phyloP scores from a whole-genome alignment of 2,329 filamentous ascomycete genomes.

The Diplodia intermedia region DNA sequence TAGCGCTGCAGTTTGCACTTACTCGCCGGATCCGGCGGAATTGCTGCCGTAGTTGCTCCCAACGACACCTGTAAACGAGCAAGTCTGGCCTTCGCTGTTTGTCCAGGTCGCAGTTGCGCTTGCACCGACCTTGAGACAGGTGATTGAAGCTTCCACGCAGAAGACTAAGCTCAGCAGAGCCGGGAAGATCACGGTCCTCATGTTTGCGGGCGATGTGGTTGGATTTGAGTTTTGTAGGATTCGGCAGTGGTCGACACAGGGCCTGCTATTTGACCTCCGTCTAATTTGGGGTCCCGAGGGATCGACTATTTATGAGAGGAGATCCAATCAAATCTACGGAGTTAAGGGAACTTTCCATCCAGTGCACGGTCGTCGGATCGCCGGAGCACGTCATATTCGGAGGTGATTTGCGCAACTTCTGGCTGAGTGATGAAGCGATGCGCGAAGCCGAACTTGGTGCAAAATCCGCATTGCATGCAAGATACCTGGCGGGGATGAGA shows the following conservation, averaged over 20 bases:
- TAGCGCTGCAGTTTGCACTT: constrained; percentile 36
- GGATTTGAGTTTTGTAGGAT: background rate
- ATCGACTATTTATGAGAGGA: background rate
- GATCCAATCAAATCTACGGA: background rate
- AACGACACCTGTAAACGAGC: constrained; percentile 54
- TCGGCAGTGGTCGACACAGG: background rate
- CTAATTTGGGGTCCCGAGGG: background rate
- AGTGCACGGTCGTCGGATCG: constrained; percentile 15
- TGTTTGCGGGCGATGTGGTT: background rate
- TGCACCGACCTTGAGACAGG: constrained; percentile 50
- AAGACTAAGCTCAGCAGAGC: constrained; percentile 16
- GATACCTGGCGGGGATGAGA: background rate
- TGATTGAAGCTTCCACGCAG: constrained; percentile 41
- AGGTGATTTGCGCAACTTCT: constrained; percentile 1
- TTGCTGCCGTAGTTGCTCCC: constrained; percentile 59
- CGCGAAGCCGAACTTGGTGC: background rate
- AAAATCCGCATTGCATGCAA: background rate
- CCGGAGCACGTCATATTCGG: constrained; percentile 19
- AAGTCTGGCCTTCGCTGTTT: constrained; percentile 52
- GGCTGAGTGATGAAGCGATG: background rate
- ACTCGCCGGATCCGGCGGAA: constrained; percentile 54
- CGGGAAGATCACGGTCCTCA: constrained; percentile 1
- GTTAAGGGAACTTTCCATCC: constrained; percentile 7
- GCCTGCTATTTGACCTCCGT: background rate
- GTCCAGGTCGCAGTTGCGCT: constrained; percentile 58